These are phyloP conservation scores for Taxawa tesnikishii DNA, from an alignment of 2,329 filamentous ascomycete genomes.

Conservation along the genomic window DNA sequence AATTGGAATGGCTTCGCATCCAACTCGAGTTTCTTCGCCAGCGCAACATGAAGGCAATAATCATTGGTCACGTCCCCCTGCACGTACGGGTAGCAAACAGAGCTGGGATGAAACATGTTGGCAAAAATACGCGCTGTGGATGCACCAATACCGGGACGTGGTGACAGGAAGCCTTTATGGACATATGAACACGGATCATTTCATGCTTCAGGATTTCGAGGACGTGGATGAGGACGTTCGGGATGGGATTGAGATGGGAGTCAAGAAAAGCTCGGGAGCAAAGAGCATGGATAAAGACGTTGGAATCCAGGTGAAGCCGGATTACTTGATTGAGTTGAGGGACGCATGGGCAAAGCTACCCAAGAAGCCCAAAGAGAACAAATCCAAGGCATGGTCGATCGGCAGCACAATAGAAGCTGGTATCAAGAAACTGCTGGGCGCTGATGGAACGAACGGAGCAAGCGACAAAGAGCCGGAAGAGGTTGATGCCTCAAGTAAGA, in stretches of 20 bases:
- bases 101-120: slow-evolving; percentile 96
- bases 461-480: slow-evolving; percentile 9
- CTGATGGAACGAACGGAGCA: not conserved
- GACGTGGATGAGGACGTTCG: slow-evolving; percentile 52
- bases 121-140: slow-evolving; percentile 92
- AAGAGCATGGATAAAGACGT: slow-evolving; percentile 30
- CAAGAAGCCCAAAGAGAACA: slow-evolving; percentile 20
- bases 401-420: too few relatives aligned
- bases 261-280: slow-evolving; percentile 18
- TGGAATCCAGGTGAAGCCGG: slow-evolving; percentile 53
- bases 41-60: slow-evolving; percentile 82
- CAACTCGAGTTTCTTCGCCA: slow-evolving; percentile 75
- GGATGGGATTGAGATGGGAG: slow-evolving; percentile 23
- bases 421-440: not conserved
- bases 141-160: slow-evolving; percentile 82
- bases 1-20: slow-evolving; percentile 90
- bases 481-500: slow-evolving; percentile 14
- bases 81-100: slow-evolving; percentile 70
- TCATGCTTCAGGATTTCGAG: slow-evolving; percentile 76
- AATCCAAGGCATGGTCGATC: too few relatives aligned
- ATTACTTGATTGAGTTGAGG: slow-evolving; percentile 71
- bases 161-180: slow-evolving; percentile 70
- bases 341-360: slow-evolving; percentile 68
- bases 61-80: slow-evolving; percentile 94
- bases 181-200: slow-evolving; percentile 99